Base-by-base conservation (phyloP, 805 yeast genomes). In the Saturnispora silvae region DNA sequence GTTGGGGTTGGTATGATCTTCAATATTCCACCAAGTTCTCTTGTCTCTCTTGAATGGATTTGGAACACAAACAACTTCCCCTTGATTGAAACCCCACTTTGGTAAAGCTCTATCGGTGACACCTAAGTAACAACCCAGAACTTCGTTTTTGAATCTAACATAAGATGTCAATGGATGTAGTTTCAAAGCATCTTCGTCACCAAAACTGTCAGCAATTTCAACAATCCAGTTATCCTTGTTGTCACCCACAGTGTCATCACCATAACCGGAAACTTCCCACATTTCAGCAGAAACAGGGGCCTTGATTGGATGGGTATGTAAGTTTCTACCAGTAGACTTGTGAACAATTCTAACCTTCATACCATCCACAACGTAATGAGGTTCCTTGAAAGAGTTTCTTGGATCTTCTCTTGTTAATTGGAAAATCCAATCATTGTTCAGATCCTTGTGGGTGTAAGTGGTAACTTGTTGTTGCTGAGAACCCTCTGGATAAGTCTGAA, bases 401-500 rank as follows among this genome's bases (percentile, higher is more conserved):
- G 52, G 52, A 27, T 65, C 62, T 6, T 61, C 68, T 56, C 81
- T 67, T 20, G 66, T 68, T 51, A 78, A 68, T 48, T 80, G 79
- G 47, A 85, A 64, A 20, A 68, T 51, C 81, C 95, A 87, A 38
- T 81, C 74, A 56, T 89, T 92, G 60, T 92, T 89, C 37, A 68
- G 61, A 59, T 92, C 97, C 52, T 83, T 83, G 59, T 75, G 85
- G 15, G 87, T 83, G 57, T 92, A 92, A 5, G 92, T 83, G 20
- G 98, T 92, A 34, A 92, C 69, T 60, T 92, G 99, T 58, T 87
- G 96, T 61, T 92, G 97, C 44, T 72, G 70, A 2, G 96, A 83
- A 3, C 97, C 97, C 45, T 76, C 85, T 13, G 98, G 98, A 55
- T 78, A 92, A 10, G 69, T 57, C 54, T 82, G 94, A 14, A 68